phyloP scores from a whole-genome alignment of 164 flowering plant species.

The Taxillus chinensis region DNA sequence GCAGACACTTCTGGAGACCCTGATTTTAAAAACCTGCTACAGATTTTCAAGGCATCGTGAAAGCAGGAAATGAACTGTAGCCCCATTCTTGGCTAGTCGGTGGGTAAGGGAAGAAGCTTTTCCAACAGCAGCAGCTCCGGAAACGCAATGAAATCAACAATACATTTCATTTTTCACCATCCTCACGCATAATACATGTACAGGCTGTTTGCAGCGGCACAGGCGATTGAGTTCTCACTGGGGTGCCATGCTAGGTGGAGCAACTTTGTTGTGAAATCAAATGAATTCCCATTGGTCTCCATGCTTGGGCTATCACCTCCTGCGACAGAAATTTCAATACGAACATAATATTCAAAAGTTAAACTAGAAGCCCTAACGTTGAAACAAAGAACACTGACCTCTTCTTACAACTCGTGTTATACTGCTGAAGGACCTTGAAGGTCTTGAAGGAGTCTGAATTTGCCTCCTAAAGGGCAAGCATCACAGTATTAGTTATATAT shows the following conservation, averaged over 20 bases:
- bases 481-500: not conserved
- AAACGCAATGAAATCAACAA: conserved; percentile 21
- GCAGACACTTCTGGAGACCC: too few species aligned
- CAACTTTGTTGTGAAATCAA: conserved; percentile 85
- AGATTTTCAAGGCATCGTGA: too few species aligned
- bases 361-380: too few species aligned
- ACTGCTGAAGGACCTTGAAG: conserved; percentile 80
- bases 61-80: too few species aligned
- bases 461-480: conserved; percentile 47
- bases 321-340: conserved; percentile 9
- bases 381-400: conserved; percentile 32
- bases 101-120: conserved; percentile 19
- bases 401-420: conserved; percentile 86
- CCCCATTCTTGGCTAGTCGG: conserved; percentile 6
- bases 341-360: too few species aligned
- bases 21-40: too few species aligned
- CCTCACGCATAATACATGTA: conserved; percentile 94
- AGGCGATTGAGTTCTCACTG: conserved; percentile 83
- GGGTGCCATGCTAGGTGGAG: conserved; percentile 99
- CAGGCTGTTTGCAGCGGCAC: conserved; percentile 99
- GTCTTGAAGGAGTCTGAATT: conserved; percentile 76
- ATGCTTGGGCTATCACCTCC: conserved; percentile 66
- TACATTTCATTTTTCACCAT: conserved; percentile 13
- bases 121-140: conserved; percentile 4
- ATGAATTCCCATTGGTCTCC: conserved; percentile 90